Conservation (phyloP, 208 protist species). For the Acanthamoeba divionensis region DNA sequence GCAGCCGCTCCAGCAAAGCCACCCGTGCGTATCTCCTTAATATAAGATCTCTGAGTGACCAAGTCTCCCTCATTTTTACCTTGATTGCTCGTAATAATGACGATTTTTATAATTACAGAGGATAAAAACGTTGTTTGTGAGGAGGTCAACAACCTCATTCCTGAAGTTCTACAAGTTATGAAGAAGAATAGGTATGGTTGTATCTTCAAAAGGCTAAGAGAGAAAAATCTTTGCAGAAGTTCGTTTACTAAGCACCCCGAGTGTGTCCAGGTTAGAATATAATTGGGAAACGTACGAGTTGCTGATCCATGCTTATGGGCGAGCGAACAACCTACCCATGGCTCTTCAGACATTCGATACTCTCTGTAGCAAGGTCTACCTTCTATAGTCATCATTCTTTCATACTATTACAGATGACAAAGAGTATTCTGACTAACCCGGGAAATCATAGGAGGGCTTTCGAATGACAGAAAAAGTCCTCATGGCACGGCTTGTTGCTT, state of each 20-base stretch:
- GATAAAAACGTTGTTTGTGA: neutral
- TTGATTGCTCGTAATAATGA: neutral
- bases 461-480: too few relatives aligned
- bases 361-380: neutral
- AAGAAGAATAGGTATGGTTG: neutral
- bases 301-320: neutral
- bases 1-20: neutral
- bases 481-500: too few relatives aligned
- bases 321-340: neutral
- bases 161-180: neutral
- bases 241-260: too few relatives aligned
- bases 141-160: neutral
- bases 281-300: constrained; percentile 10
- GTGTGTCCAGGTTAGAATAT: too few relatives aligned
- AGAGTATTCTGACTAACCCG: too few relatives aligned
- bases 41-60: neutral
- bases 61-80: neutral
- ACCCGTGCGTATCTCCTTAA: neutral
- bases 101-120: neutral
- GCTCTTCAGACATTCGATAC: neutral
- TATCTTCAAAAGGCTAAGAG: neutral
- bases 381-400: too few relatives aligned
- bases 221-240: too few relatives aligned
- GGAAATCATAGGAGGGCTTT: too few relatives aligned
- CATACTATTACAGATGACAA: too few relatives aligned